These are phyloP conservation scores for Bimuria novae-zelandiae DNA, from an alignment of 2,329 filamentous ascomycete genomes.

Conservation along the genomic window DNA sequence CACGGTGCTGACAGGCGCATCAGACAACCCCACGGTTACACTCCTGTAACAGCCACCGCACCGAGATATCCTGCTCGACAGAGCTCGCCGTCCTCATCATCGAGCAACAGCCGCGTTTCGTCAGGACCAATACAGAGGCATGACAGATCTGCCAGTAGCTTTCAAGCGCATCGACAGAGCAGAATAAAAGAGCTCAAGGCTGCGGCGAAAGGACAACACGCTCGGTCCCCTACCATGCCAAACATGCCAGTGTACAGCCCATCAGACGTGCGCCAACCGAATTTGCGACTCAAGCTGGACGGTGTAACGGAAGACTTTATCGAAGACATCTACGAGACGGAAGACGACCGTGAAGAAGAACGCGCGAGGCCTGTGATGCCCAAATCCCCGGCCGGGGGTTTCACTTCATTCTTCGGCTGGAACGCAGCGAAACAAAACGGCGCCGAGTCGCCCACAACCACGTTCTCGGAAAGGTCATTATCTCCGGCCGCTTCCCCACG, in stretches of 20 bases:
- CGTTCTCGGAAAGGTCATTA: constrained; percentile 64
- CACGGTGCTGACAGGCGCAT: constrained; percentile 19
- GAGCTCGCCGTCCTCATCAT: constrained; percentile 23
- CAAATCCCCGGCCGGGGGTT: constrained; percentile 56
- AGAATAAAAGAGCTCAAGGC: constrained; percentile 33
- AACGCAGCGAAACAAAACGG: constrained; percentile 59
- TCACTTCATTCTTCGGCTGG: constrained; percentile 71
- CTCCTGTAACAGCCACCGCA: constrained; percentile 32
- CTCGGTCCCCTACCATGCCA: constrained; percentile 45
- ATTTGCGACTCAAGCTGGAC: constrained; percentile 42
- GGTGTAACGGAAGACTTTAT: constrained; percentile 44
- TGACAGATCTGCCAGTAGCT: constrained; percentile 43
- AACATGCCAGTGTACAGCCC: constrained; percentile 44
- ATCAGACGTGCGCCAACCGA: constrained; percentile 31
- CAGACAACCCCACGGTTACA: constrained; percentile 44
- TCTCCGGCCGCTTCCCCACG: constrained; percentile 64
- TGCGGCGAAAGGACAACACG: constrained; percentile 27
- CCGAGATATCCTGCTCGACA: constrained; percentile 29
- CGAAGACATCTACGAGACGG: constrained; percentile 37
- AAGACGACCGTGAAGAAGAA: constrained; percentile 27
- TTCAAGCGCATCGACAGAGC: constrained; percentile 33
- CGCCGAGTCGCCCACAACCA: constrained; percentile 63
- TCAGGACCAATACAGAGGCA: constrained; percentile 29
- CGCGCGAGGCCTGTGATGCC: constrained; percentile 39
- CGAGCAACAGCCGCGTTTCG: constrained; percentile 18